phyloP scores from a whole-genome alignment of 768 basidiomycete genomes.

The Termitomyces sp. region DNA sequence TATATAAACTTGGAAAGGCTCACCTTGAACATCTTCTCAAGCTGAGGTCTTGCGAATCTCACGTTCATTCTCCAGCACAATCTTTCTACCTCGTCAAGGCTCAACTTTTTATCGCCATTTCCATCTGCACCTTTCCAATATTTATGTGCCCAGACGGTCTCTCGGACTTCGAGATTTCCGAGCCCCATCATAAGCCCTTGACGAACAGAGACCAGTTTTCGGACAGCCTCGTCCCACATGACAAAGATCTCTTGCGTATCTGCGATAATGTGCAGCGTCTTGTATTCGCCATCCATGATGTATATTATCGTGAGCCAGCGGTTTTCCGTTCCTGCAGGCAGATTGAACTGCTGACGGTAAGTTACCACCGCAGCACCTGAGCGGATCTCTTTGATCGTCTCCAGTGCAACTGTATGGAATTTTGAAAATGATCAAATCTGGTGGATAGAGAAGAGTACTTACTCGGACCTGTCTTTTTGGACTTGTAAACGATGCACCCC shows the following conservation, averaged over 20 bases:
- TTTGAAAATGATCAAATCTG: too few relatives aligned
- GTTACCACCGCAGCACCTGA: slow-evolving; percentile 66
- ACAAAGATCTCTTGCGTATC: slow-evolving; percentile 44
- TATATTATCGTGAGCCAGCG: slow-evolving; percentile 89
- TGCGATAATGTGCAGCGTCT: slow-evolving; percentile 83
- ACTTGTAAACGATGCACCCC: slow-evolving; percentile 71
- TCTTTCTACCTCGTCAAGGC: slow-evolving; percentile 68
- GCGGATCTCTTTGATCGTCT: slow-evolving; percentile 84
- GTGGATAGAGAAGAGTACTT: slow-evolving; percentile 28
- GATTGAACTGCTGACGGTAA: slow-evolving; percentile 68
- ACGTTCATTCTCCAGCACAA: slow-evolving; percentile 72
- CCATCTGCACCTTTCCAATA: slow-evolving; percentile 78
- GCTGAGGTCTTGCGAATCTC: slow-evolving; percentile 47
- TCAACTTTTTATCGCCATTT: slow-evolving; percentile 56
- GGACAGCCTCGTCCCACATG: slow-evolving; percentile 59
- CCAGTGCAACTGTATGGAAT: slow-evolving; percentile 69
- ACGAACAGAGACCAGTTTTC: slow-evolving; percentile 60
- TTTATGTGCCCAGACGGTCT: slow-evolving; percentile 74
- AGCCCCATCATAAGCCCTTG: slow-evolving; percentile 68
- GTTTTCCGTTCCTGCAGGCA: slow-evolving; percentile 56
- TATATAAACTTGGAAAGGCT: not conserved
- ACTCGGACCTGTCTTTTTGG: slow-evolving; percentile 59
- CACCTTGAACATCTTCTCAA: slow-evolving; percentile 60
- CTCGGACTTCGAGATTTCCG: slow-evolving; percentile 58
- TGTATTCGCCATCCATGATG: slow-evolving; percentile 71